A percentile compares a stretch with the other conserved stretches of the same genome.
Evolutionary conservation across 1,139 yeast genomes (phyloP).

Genomic region (Suhomyces yuchorum): DNA sequence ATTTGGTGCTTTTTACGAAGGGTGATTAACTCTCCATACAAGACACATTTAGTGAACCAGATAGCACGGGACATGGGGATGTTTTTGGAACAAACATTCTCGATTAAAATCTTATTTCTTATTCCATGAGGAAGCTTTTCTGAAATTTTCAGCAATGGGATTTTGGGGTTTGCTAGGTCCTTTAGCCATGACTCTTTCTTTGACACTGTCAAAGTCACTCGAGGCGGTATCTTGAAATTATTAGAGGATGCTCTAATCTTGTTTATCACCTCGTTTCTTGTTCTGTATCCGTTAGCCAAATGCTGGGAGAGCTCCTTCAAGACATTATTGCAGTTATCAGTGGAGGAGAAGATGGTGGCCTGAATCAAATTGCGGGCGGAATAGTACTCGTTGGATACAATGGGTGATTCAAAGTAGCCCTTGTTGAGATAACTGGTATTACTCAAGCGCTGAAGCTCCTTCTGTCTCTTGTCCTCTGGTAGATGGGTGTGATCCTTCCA

Average conservation of each 20-base stretch:
- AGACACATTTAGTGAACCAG: slow-evolving; percentile 88
- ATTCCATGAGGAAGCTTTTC: slow-evolving; percentile 92
- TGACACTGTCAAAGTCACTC: slow-evolving; percentile 87
- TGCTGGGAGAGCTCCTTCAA: slow-evolving; percentile 48
- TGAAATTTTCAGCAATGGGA: slow-evolving; percentile 68
- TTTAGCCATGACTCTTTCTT: slow-evolving; percentile 83
- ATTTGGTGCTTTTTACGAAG: slow-evolving; percentile 52
- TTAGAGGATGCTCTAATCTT: slow-evolving; percentile 55
- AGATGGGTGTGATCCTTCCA: slow-evolving; percentile 70
- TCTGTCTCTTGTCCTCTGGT: slow-evolving; percentile 32
- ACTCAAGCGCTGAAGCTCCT: slow-evolving; percentile 31
- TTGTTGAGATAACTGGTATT: slow-evolving; percentile 41
- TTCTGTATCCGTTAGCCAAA: slow-evolving; percentile 63
- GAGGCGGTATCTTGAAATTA: slow-evolving; percentile 74
- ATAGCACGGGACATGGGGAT: slow-evolving; percentile 80
- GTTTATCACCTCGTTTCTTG: slow-evolving; percentile 64
- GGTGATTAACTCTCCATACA: slow-evolving; percentile 76
- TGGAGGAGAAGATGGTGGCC: slow-evolving; percentile 43
- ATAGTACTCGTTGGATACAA: slow-evolving; percentile 54
- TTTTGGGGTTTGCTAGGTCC: slow-evolving; percentile 68
- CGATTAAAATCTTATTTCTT: slow-evolving; percentile 69
- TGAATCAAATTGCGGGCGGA: slow-evolving; percentile 55
- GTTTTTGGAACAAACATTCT: slow-evolving; percentile 62
- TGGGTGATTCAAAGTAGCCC: slow-evolving; percentile 56
- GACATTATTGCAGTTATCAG: slow-evolving; percentile 40